Percentiles rank a stretch among this genome's conserved stretches.
Evolutionary conservation across 495 filamentous ascomycete species (phyloP).

Genomic region (Talaromyces nanjingensis): DNA sequence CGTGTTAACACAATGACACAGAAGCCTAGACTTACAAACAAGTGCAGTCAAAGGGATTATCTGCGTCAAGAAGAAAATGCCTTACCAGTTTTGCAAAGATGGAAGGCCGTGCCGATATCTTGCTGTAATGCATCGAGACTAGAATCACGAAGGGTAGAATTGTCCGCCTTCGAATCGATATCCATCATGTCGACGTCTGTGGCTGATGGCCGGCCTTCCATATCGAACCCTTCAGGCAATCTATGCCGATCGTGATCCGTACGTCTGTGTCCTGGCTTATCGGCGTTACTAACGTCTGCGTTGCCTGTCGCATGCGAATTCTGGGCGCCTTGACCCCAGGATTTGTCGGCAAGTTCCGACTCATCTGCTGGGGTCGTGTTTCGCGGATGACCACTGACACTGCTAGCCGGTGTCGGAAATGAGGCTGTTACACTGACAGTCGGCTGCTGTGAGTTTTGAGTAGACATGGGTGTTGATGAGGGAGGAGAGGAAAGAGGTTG

Average conservation of each 20-base stretch:
- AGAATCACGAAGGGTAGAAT: slow-evolving; percentile 14
- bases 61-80: slow-evolving; percentile 22
- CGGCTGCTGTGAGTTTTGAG: slow-evolving; percentile 38
- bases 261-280: slow-evolving; percentile 26
- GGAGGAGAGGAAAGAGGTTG: slow-evolving; percentile 38
- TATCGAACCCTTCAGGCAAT: not conserved
- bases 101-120: slow-evolving; percentile 39
- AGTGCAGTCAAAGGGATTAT: slow-evolving; percentile 22
- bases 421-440: slow-evolving; percentile 33
- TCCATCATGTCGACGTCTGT: slow-evolving; percentile 32
- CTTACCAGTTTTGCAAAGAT: slow-evolving; percentile 48
- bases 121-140: slow-evolving; percentile 40
- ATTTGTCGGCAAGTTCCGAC: slow-evolving; percentile 24
- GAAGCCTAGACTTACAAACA: slow-evolving; percentile 21
- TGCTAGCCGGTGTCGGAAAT: slow-evolving; percentile 41
- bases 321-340: slow-evolving; percentile 18
- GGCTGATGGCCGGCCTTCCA: not conserved
- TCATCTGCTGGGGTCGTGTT: slow-evolving; percentile 28
- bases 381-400: slow-evolving; percentile 30
- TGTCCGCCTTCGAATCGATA: slow-evolving; percentile 21
- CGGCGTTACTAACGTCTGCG: slow-evolving; percentile 12
- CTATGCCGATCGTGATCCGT: slow-evolving; percentile 30
- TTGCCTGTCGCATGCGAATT: slow-evolving; percentile 13
- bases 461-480: slow-evolving; percentile 41
- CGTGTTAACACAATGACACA: slow-evolving; percentile 38